Conservation (phyloP, 2,329 filamentous ascomycete species). For the Cladosporium colombiae region DNA sequence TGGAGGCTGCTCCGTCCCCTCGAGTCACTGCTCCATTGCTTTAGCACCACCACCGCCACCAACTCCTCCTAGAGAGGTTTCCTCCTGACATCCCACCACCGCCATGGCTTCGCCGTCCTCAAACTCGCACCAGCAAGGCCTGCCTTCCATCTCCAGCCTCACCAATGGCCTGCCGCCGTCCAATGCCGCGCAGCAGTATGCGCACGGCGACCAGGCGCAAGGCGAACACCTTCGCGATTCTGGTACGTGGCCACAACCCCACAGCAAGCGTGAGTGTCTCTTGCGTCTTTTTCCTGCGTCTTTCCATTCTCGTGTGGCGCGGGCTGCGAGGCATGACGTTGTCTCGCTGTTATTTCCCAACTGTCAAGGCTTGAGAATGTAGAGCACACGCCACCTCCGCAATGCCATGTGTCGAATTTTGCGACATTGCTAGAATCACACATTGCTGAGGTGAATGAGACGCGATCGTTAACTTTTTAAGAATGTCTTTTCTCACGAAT, state of each 20-base stretch:
- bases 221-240: conserved; percentile 39
- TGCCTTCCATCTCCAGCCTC: conserved; percentile 41
- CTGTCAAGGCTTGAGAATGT: background rate
- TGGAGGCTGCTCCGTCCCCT: background rate
- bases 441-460: background rate
- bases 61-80: background rate
- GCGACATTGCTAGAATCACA: background rate
- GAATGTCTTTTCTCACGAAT: background rate
- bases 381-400: background rate
- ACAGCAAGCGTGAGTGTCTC: conserved; percentile 40
- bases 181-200: conserved; percentile 28
- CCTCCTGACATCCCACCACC: background rate
- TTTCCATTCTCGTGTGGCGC: background rate
- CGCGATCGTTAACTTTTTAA: background rate
- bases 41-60: background rate
- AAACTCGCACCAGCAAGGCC: conserved; percentile 28
- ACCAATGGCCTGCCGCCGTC: conserved; percentile 39
- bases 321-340: background rate
- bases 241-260: conserved; percentile 39
- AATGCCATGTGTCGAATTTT: background rate
- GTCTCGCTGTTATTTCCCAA: background rate
- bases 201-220: conserved; percentile 35
- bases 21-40: conserved; percentile 3
- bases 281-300: conserved; percentile 4
- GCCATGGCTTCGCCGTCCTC: conserved; percentile 31